A percentile compares a stretch with the other conserved stretches of the same genome.
Conservation (phyloP, 1,284 basidiomycete genomes). For the Singerocomus inundabilis region DNA sequence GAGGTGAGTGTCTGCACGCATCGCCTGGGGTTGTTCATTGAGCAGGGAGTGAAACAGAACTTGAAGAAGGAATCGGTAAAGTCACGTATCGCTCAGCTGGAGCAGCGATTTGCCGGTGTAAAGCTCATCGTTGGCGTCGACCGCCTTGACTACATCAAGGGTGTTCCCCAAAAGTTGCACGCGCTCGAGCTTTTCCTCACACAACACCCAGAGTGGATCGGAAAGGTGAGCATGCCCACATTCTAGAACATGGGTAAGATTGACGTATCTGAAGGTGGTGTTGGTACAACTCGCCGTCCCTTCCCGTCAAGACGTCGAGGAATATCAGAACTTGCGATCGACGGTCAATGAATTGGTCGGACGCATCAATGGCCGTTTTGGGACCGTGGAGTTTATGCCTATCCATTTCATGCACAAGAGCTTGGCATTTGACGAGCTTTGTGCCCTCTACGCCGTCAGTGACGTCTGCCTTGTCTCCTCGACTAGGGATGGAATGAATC, state of each 20-base stretch:
- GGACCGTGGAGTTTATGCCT: conserved; percentile 98
- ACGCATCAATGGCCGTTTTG: conserved; percentile 96
- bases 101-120: conserved; percentile 89
- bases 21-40: background rate
- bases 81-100: conserved; percentile 77
- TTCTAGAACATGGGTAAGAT: background rate
- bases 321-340: conserved; percentile 96
- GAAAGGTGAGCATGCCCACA: conserved; percentile 58
- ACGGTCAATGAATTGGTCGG: conserved; percentile 98
- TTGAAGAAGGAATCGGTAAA: conserved; percentile 77
- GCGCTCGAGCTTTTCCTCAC: conserved; percentile 95
- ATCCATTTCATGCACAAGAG: conserved; percentile 99
- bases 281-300: conserved; percentile 97
- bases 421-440: conserved; percentile 91
- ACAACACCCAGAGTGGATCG: conserved; percentile 99
- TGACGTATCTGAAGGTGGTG: conserved; percentile 64
- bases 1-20: conserved; percentile 47
- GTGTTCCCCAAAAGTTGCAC: conserved; percentile 97
- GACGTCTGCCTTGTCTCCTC: conserved; percentile 96
- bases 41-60: conserved; percentile 46
- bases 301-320: conserved; percentile 96
- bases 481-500: conserved; percentile 98
- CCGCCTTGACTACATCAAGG: conserved; percentile 98
- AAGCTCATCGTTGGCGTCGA: conserved; percentile 99
- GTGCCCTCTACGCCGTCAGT: conserved; percentile 93